These are phyloP conservation scores for Cnidoscolus chayamansa DNA, from an alignment of 441 rosid genomes.

Conservation along the genomic window DNA sequence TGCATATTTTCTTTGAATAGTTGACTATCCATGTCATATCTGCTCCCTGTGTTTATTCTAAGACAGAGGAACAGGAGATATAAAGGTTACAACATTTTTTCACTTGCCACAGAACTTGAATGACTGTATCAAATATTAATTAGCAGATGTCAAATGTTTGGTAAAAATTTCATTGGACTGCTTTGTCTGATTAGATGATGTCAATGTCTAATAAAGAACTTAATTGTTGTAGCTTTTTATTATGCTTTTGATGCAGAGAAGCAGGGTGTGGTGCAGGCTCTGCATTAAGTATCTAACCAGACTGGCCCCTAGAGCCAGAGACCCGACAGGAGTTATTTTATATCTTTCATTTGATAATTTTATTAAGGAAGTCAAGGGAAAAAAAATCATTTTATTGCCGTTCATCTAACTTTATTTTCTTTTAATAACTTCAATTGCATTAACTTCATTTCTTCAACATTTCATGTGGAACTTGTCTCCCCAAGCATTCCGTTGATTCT, in stretches of 20 bases:
- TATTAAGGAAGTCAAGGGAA: conserved; percentile 39
- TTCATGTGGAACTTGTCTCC: conserved; percentile 32
- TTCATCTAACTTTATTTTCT: conserved; percentile 24
- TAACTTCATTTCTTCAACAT: conserved; percentile 29
- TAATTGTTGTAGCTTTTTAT: conserved; percentile 45
- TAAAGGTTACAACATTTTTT: conserved; percentile 15
- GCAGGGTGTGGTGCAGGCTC: conserved; percentile 55
- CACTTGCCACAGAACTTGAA: conserved; percentile 6
- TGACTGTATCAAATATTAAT: conserved; percentile 5
- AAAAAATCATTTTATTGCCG: conserved; percentile 15
- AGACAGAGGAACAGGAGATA: conserved; percentile 2
- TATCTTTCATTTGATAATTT: conserved; percentile 48
- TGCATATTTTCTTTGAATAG: conserved; percentile 10
- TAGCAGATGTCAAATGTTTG: conserved; percentile 20
- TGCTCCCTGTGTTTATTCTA: background rate
- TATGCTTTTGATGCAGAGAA: conserved; percentile 66
- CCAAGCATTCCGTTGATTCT: conserved; percentile 43
- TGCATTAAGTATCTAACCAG: conserved; percentile 58
- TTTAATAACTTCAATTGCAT: conserved; percentile 28
- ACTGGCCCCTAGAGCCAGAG: conserved; percentile 48
- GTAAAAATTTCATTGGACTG: conserved; percentile 21
- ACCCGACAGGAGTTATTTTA: conserved; percentile 41
- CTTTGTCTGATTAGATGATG: conserved; percentile 24
- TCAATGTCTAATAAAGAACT: conserved; percentile 30
- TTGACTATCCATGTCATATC: background rate